A percentile compares a stretch with the other conserved stretches of the same genome.
Conservation (phyloP, 1,284 basidiomycete species). For the Apiotrichum veenhuisii region DNA sequence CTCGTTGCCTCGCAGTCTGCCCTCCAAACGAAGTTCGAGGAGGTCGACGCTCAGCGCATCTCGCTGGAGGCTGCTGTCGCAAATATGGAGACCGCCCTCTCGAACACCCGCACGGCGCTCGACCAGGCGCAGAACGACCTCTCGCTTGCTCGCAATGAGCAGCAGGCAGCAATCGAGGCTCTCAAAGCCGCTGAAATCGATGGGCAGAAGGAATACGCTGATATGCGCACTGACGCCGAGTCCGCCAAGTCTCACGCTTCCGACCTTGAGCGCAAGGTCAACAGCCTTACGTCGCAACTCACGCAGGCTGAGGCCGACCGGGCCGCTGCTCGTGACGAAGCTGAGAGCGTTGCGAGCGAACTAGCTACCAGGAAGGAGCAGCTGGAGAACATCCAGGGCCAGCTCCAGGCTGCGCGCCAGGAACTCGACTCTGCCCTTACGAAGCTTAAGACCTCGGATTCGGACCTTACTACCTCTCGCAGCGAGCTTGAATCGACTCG, state of each 20-base stretch:
- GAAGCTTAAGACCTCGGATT: background rate
- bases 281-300: background rate
- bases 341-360: background rate
- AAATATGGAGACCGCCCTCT: background rate
- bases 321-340: background rate
- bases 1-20: conserved; percentile 3
- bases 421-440: conserved; percentile 1
- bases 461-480: background rate
- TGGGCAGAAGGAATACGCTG: background rate
- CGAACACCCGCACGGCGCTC: background rate
- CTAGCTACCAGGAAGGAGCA: background rate
- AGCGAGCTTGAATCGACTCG: background rate
- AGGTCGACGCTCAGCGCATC: background rate
- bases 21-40: background rate
- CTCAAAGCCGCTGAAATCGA: background rate
- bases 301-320: background rate
- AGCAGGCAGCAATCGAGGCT: background rate
- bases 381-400: background rate
- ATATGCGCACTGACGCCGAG: background rate
- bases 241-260: conserved; percentile 50
- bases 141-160: background rate
- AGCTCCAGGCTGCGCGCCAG: background rate
- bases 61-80: background rate
- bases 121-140: conserved; percentile 2
- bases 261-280: conserved; percentile 86